Evolutionary conservation across 2,329 filamentous ascomycete genomes (phyloP), one percentile per base, ranked within the genome.

Genomic region (Aspergillus jensenii): DNA sequence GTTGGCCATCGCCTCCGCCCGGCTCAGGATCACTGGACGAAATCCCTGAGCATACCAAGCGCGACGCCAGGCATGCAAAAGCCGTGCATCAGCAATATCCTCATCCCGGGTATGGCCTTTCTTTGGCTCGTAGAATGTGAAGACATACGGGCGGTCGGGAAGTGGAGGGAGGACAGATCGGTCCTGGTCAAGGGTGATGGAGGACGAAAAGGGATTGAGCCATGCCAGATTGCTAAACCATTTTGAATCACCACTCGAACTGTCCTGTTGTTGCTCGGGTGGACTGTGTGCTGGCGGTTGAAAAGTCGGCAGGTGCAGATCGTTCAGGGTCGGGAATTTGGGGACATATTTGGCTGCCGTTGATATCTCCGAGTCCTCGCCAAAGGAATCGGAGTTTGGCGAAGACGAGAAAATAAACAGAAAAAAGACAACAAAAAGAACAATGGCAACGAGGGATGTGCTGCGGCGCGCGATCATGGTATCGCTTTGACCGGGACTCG

Each of bases 1-100:
- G 69, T 96, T 95, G 68, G 87, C 87, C 81, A 88, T 89, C 17
- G 93, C 92, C 71, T 98, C 93, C 1, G 84, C 86, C 15, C 86
- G 84, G 51, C 90, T 88, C 56, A 98, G 76, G 41, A 98, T 89
- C 7, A 95, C 82, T 0, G 95, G 93, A 61, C 83, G 87, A 77
- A 98, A 97, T 11, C 93, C 95, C 68, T 96, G 87, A 0, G 93
- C 91, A 90, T 91, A 98, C 92, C 93, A 98, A 3, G 93, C 93
- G 46, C 91, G 85, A 59, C 93, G 85, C 95, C 95, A 98, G 53
- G 90, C 89, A 57, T 96, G 79, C 49, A 98, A 81, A 59, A 98
- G 78, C 58, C 88, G 84, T 68, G 88, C 88, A 71, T 97, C 90
- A 4, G 90, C 90, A 59, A 89, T 84, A 65, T 84, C 84, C 51